Percentiles rank a stretch among this genome's conserved stretches.
Evolutionary conservation across 2,329 filamentous ascomycete species (phyloP).

Genomic region (Aspergillus quadrilineatus): DNA sequence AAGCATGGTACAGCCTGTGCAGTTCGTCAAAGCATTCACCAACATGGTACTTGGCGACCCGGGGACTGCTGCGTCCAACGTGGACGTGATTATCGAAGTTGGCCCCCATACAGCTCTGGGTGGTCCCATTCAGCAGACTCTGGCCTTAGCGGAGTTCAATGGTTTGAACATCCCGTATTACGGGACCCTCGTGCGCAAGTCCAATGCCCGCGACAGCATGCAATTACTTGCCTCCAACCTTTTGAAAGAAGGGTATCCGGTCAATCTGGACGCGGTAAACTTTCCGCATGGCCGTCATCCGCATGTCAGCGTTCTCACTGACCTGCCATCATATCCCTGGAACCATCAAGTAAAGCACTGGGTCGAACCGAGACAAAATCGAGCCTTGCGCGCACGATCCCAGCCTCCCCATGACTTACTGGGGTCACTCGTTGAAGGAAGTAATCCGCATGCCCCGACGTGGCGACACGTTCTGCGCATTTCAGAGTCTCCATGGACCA

Average conservation of each 20-base stretch:
- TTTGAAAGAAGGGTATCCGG: neutral
- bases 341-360: constrained; percentile 5
- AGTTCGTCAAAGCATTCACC: neutral
- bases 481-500: neutral
- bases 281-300: neutral
- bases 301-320: neutral
- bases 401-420: constrained; percentile 14
- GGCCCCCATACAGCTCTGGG: constrained; percentile 39
- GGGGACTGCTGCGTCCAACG: constrained; percentile 12
- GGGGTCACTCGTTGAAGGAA: neutral
- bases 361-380: constrained; percentile 5
- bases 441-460: neutral
- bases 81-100: constrained; percentile 25
- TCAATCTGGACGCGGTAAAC: neutral
- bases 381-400: constrained; percentile 6
- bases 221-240: neutral
- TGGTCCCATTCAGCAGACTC: constrained; percentile 28
- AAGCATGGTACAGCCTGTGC: neutral
- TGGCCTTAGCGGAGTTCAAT: neutral
- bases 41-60: neutral
- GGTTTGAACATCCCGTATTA: neutral
- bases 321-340: constrained; percentile 15
- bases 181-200: neutral
- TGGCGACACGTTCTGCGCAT: constrained; percentile 1
- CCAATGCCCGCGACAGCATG: constrained; percentile 1